These are phyloP conservation scores for Hordeum pubiflorum DNA, from an alignment of 202 grass and related monocot genomes.

Conservation along the genomic window DNA sequence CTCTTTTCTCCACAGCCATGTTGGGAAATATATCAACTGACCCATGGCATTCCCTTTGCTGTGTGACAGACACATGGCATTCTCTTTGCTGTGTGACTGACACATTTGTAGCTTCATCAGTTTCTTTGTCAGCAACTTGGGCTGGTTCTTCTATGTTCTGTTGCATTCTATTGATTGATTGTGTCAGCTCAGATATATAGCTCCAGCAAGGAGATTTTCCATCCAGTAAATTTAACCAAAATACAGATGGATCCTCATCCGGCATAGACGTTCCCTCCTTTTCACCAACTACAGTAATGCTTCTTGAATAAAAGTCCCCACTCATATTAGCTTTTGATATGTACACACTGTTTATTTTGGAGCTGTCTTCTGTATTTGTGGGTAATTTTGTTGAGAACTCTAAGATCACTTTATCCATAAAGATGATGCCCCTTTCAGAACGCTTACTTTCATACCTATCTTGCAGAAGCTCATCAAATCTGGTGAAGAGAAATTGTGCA, in stretches of 20 bases:
- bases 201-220: constrained; percentile 32
- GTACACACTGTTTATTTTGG: not conserved
- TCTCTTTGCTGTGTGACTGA: not conserved
- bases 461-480: constrained; percentile 41
- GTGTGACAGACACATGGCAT: not conserved
- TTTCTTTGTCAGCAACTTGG: constrained; percentile 28
- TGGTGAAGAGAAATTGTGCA: constrained; percentile 23
- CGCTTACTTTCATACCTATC: constrained; percentile 20
- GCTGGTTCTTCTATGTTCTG: constrained; percentile 33
- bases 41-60: not conserved
- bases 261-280: constrained; percentile 38
- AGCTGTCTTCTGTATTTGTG: constrained; percentile 10
- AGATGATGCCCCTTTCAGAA: constrained; percentile 20
- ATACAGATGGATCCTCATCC: constrained; percentile 48
- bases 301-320: constrained; percentile 59
- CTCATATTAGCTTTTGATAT: constrained; percentile 43
- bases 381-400: constrained; percentile 47
- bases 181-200: constrained; percentile 29
- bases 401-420: constrained; percentile 36
- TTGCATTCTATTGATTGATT: constrained; percentile 31
- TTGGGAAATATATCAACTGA: not conserved
- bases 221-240: constrained; percentile 59
- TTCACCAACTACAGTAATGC: constrained; percentile 50
- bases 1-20: not conserved
- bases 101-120: constrained; percentile 26